Base-by-base conservation (phyloP, 768 basidiomycete genomes). In the Cyclocybe cylindracea region DNA sequence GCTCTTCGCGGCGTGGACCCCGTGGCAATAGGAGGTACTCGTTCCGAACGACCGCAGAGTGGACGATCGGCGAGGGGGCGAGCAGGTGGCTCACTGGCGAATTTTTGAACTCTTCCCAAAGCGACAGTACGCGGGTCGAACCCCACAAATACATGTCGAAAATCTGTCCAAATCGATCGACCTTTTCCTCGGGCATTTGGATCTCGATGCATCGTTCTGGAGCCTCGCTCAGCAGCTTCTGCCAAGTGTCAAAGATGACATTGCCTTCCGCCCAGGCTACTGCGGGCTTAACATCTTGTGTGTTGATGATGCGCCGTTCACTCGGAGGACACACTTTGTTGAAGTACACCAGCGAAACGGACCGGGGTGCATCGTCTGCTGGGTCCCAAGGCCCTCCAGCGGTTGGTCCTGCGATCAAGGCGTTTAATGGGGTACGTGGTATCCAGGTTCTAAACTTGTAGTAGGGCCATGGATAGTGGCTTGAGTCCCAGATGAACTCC, bases 171-270 rank as follows among this genome's bases (percentile, higher is more conserved):
- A 66, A 73, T 31, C 56, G 60, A 46, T 80, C 78, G 40, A 68
- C 67, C 32, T 60, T 56, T 19, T 56, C 59, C 13, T 60, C 53
- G 11, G 68, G 68, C 2, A 71, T 64, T 34, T 71, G 54, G 7
- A 82, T 60, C 54, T 78, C 78, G 24, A 80, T 62, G 52, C 80
- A 81, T 19, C 69, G 59, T 53, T 78, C 74, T 1, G 72, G 71
- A 0, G 73, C 72, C 10, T 75, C 74, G 2, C 57, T 63, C 0
- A 80, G 69, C 10, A 79, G 49, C 18, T 67, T 65, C 29, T 63
- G 58, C 77, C 79, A 80, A 19, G 62, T 53, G 5, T 64, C 66
- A 51, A 77, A 76, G 5, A 75, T 70, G 18, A 63, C 65, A 29
- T 62, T 55, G 31, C 76, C 75, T 9, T 61, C 55, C 31, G 63